Conservation (phyloP, 2,329 filamentous ascomycete genomes). For the Fusarium sp. region DNA sequence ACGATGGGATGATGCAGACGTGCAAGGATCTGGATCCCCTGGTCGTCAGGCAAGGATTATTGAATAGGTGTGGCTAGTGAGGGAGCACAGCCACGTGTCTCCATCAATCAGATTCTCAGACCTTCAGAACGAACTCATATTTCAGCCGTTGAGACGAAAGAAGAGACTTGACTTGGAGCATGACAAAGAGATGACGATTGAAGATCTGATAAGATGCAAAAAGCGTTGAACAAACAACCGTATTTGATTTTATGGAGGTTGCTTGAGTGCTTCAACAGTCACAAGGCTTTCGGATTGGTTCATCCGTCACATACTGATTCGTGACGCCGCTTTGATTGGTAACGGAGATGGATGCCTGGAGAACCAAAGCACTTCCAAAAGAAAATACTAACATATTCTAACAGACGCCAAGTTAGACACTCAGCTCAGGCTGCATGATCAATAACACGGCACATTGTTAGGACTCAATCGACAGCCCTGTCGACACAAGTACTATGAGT, state of each 20-base stretch:
- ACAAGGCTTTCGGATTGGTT: no score
- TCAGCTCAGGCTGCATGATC: neutral
- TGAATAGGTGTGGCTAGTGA: conserved; percentile 20
- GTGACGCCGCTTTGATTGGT: no score
- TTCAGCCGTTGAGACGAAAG: neutral
- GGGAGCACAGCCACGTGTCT: neutral
- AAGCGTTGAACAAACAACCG: neutral
- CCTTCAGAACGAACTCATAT: neutral
- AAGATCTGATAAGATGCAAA: neutral
- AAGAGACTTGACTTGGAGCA: neutral
- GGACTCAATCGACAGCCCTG: no score
- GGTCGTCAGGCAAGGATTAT: neutral
- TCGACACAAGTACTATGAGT: no score
- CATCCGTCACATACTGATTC: no score
- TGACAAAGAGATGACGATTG: neutral
- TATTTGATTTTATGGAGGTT: neutral
- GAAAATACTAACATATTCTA: neutral
- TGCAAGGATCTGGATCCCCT: conserved; percentile 17
- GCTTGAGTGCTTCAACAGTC: neutral
- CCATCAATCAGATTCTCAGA: neutral
- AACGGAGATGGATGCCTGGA: neutral
- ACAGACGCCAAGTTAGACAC: neutral
- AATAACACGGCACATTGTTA: neutral
- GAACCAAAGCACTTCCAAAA: neutral
- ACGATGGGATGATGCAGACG: conserved; percentile 7